Conservation (phyloP, 2,329 filamentous ascomycete genomes). For the Penicillium janthinellum region DNA sequence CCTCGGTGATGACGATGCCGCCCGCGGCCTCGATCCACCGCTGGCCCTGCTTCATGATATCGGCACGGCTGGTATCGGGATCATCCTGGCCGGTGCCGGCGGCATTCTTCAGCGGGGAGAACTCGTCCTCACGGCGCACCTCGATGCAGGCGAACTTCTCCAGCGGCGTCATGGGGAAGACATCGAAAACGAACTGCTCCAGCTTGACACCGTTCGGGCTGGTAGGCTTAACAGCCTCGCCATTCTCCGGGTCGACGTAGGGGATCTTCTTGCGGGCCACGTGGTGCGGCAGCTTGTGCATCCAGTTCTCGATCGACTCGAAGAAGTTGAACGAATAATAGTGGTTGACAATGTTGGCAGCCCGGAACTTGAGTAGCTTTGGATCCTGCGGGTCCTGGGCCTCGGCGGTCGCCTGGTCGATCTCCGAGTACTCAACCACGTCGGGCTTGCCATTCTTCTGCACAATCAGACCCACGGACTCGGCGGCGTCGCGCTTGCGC, state of each 20-base stretch:
- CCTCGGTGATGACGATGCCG: slow-evolving; percentile 69
- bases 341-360: slow-evolving; percentile 99
- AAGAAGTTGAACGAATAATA: slow-evolving; percentile 97
- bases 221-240: slow-evolving; percentile 82
- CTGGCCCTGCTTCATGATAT: slow-evolving; percentile 87
- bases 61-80: slow-evolving; percentile 84
- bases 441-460: slow-evolving; percentile 95
- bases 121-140: slow-evolving; percentile 95
- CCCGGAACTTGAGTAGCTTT: slow-evolving; percentile 88
- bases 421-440: slow-evolving; percentile 98
- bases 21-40: slow-evolving; percentile 83
- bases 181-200: slow-evolving; percentile 98
- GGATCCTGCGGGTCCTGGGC: slow-evolving; percentile 80
- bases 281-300: slow-evolving; percentile 86
- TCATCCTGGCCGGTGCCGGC: slow-evolving; percentile 87
- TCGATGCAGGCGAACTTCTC: slow-evolving; percentile 94
- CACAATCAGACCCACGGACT: slow-evolving; percentile 92
- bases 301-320: slow-evolving; percentile 85
- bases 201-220: slow-evolving; percentile 98
- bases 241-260: slow-evolving; percentile 72
- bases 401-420: slow-evolving; percentile 84
- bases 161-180: slow-evolving; percentile 85
- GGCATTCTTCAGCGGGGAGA: slow-evolving; percentile 94
- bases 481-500: slow-evolving; percentile 92
- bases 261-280: slow-evolving; percentile 99